Evolutionary conservation across 31 red algal genomes (phyloP), one percentile per base, ranked within the genome.

Genomic region (Pterothamnion heteromorphum): DNA sequence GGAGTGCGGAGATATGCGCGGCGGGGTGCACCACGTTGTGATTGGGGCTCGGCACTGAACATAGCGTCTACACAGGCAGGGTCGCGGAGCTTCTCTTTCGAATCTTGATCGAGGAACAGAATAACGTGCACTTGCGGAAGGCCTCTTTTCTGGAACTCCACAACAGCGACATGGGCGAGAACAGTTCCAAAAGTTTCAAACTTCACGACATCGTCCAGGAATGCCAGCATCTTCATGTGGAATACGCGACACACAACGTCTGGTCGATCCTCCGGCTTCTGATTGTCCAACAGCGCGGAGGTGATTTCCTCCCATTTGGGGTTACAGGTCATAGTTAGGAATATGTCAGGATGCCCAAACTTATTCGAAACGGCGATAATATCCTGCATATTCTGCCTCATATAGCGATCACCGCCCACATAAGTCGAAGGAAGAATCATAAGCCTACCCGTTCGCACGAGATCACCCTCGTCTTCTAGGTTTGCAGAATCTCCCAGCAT

Each of bases 81-180:
- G 43, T 86, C 43, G 26, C 2, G 1, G 1, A 86, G 82, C 4
- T 2, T 80, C 3, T 89, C 22, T 1, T 89, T 89, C 2, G 87
- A 74, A 4, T 32, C 39, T 4, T 37, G 33, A 1, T 36, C 0
- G 33, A 92, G 80, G 9, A 92, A 92, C 39, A 89, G 32, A 27
- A 92, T 2, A 35, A 87, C 3, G 74, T 91, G 89, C 0, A 0
- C 4, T 44, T 91, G 74, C 74, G 0, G 89, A 18, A 91, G 58
- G 4, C 89, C 84, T 1, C 91, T 36, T 35, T 92, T 92, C 74
- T 92, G 84, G 23, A 92, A 92, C 80, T 92, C 91, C 9, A 92
- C 86, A 4, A 44, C 32, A 20, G n/a, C n/a, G 4, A 31, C 80
- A 31, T 92, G 81, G 30, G 80, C 74, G 20, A 43, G 44, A n/a